Percentiles rank a stretch among this genome's conserved stretches.
These are phyloP conservation scores for Plectranthus barbatus DNA, from an alignment of 257 asterid species.

Conservation along the genomic window DNA sequence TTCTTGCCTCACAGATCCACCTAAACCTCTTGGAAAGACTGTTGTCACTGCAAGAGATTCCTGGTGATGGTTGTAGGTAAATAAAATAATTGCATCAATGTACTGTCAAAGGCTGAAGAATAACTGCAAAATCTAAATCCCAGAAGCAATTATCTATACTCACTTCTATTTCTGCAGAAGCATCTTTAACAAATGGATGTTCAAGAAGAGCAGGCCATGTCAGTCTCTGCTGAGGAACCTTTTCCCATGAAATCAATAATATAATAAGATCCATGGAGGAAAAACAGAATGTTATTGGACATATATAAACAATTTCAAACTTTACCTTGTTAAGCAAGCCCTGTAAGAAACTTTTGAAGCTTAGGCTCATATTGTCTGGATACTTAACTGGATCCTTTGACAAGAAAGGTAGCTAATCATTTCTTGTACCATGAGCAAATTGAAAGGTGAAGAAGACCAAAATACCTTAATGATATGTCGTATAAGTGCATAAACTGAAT, in stretches of 20 bases:
- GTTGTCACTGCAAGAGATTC: slow-evolving; percentile 26
- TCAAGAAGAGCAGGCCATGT: slow-evolving; percentile 98
- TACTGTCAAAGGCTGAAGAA: not conserved
- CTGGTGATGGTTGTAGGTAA: slow-evolving; percentile 30
- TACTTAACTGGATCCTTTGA: slow-evolving; percentile 94
- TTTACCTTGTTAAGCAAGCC: slow-evolving; percentile 93
- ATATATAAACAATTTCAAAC: slow-evolving; percentile 7
- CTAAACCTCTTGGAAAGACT: slow-evolving; percentile 41
- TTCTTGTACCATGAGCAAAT: not conserved
- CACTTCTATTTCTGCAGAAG: slow-evolving; percentile 37
- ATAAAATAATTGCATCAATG: slow-evolving; percentile 8
- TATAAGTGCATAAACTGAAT: slow-evolving; percentile 94
- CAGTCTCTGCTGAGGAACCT: slow-evolving; percentile 90
- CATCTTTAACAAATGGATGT: slow-evolving; percentile 84
- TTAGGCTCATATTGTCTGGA: slow-evolving; percentile 88
- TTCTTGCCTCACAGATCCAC: slow-evolving; percentile 41
- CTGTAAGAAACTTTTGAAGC: slow-evolving; percentile 72
- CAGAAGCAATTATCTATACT: slow-evolving; percentile 21
- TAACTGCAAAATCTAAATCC: slow-evolving; percentile 8
- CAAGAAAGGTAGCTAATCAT: slow-evolving; percentile 11
- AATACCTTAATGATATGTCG: slow-evolving; percentile 90
- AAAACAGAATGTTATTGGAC: not conserved
- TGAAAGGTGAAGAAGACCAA: slow-evolving; percentile 1
- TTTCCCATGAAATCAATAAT: slow-evolving; percentile 17
- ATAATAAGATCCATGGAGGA: slow-evolving; percentile 19